A percentile compares a stretch with the other conserved stretches of the same genome.
Conservation (phyloP, 306 rosid genomes). For the Rubus parviflorus region DNA sequence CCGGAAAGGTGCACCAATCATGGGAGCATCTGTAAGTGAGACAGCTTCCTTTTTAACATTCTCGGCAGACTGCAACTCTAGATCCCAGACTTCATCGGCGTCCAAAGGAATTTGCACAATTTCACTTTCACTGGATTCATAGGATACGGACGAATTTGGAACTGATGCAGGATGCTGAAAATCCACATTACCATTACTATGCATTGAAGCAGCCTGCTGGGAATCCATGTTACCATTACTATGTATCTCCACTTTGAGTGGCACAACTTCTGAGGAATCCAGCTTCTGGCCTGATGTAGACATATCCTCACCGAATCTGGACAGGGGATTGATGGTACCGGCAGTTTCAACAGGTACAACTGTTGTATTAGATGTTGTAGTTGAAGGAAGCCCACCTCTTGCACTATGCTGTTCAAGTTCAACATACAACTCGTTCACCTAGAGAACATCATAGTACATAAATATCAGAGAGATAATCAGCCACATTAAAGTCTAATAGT, state of each 20-base stretch:
- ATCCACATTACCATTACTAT: conserved; percentile 19
- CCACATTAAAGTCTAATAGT: neutral
- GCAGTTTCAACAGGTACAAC: conserved; percentile 26
- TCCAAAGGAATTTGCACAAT: conserved; percentile 73
- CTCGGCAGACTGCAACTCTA: conserved; percentile 35
- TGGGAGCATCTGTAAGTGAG: conserved; percentile 78
- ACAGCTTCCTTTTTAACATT: conserved; percentile 41
- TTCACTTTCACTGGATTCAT: conserved; percentile 60
- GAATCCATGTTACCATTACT: conserved; percentile 21
- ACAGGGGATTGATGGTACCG: conserved; percentile 17
- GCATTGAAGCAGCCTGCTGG: conserved; percentile 20
- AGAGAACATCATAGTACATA: conserved; percentile 11
- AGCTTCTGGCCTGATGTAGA: conserved; percentile 27
- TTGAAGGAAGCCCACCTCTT: conserved; percentile 33
- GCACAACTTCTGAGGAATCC: conserved; percentile 34
- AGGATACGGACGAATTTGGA: conserved; percentile 31
- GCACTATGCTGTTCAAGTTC: conserved; percentile 46
- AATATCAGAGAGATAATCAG: conserved; percentile 1
- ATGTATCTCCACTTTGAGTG: conserved; percentile 31
- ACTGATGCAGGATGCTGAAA: conserved; percentile 20
- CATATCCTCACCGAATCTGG: conserved; percentile 34
- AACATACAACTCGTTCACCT: conserved; percentile 62
- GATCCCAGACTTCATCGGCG: conserved; percentile 41
- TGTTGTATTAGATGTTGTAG: conserved; percentile 20
- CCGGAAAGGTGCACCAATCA: conserved; percentile 89